Evolutionary conservation across 306 rosid species (phyloP).

Genomic region (Prunus mongolica): DNA sequence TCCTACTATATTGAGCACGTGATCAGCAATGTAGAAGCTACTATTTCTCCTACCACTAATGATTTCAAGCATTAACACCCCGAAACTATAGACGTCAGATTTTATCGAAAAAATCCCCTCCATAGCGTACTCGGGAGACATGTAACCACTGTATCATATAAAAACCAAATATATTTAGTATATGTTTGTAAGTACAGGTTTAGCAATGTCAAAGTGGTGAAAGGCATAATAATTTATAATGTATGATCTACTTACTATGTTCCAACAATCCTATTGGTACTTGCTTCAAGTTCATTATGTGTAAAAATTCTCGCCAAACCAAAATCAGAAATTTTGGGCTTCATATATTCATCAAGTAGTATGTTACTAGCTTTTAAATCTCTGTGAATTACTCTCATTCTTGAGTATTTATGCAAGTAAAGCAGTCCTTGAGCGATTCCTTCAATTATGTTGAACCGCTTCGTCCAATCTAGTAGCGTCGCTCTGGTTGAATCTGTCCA

Average conservation of each 20-base stretch:
- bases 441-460: background rate
- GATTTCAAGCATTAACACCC: conserved; percentile 12
- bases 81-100: background rate
- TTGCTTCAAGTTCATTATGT: background rate
- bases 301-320: conserved; percentile 11
- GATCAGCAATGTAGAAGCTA: conserved; percentile 2
- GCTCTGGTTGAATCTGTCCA: conserved; percentile 6
- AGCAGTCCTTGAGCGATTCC: background rate
- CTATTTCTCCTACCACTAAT: background rate
- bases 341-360: background rate
- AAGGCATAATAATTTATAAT: background rate
- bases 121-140: conserved; percentile 16
- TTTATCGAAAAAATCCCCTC: background rate
- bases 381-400: conserved; percentile 16
- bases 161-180: background rate
- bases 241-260: background rate
- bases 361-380: conserved; percentile 25
- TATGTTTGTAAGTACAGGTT: background rate
- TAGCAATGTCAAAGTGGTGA: background rate
- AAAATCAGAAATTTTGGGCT: conserved; percentile 15
- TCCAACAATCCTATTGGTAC: conserved; percentile 8
- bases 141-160: conserved; percentile 4
- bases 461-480: conserved; percentile 20
- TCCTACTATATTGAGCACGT: background rate
- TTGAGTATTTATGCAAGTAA: conserved; percentile 26